Evolutionary conservation across 176 grass and related monocot species (phyloP).

Genomic region (Canna indica): DNA sequence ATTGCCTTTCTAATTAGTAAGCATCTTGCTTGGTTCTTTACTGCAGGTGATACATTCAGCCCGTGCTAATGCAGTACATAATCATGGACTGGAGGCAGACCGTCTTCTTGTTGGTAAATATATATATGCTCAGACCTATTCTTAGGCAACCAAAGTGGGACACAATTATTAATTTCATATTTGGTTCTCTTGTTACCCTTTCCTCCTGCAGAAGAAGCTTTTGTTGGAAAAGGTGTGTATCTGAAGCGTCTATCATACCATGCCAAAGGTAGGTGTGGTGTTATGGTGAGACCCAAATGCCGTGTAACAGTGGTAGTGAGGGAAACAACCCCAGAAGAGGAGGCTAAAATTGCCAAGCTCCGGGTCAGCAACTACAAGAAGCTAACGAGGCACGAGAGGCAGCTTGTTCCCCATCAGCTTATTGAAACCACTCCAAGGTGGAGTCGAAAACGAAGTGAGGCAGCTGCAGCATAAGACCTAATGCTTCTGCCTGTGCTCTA

Average conservation of each 20-base stretch:
- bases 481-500: too few species aligned
- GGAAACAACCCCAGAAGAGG: constrained; percentile 75
- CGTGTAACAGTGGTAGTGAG: constrained; percentile 83
- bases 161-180: not conserved
- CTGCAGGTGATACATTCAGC: constrained; percentile 87
- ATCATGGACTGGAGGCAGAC: constrained; percentile 68
- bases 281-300: constrained; percentile 77
- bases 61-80: constrained; percentile 77
- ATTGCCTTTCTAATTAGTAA: not conserved
- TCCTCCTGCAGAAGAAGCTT: constrained; percentile 52
- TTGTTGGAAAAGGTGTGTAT: constrained; percentile 81
- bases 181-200: not conserved
- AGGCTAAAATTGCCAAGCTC: constrained; percentile 79
- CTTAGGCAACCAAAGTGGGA: not conserved
- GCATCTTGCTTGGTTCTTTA: not conserved
- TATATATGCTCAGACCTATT: constrained; percentile 11
- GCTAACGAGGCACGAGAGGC: constrained; percentile 60
- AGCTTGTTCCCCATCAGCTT: constrained; percentile 74
- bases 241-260: constrained; percentile 79
- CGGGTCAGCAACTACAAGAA: constrained; percentile 93
- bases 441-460: constrained; percentile 51
- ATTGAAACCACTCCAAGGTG: constrained; percentile 70
- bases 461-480: constrained; percentile 20
- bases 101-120: constrained; percentile 73
- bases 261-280: constrained; percentile 55